Evolutionary conservation across 805 yeast species (phyloP), one percentile per base, ranked within the genome.

Genomic region (Brettanomyces nanus): DNA sequence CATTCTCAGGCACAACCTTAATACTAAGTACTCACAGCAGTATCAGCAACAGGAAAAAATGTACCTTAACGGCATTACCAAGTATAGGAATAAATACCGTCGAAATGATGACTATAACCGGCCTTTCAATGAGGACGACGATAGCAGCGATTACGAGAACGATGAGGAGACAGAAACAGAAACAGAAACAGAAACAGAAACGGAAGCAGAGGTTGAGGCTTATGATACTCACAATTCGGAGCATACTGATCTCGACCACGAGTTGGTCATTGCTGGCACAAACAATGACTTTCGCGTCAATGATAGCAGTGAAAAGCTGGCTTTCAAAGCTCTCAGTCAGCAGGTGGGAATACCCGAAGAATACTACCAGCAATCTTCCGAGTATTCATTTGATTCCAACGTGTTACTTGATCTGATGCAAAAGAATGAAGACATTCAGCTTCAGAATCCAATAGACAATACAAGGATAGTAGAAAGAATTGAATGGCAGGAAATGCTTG

Each of bases 401-500:
- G 61, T 48, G 41, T 36, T 59, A 18, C 38, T 59, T 18, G 62
- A 59, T 21, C 37, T 56, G n/a, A 34, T 58, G 13, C 52, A 58
- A 26, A 54, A 50, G 29, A 47, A 72, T 59, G 61, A 60, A 41
- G 63, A 59, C 37, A 56, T 56, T 19, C 61, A 58, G 31, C 36
- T 59, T 14, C 49, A 53, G 23, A 43, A 52, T 31, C 40, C 54
- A 1, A 48, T 46, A 11, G 58, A 53, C 18, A 57, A 54, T 32
- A 50, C 46, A 3, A 45, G 38, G 11, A 77, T 80, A 6, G 51
- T 77, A 9, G 97, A 87, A 53, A 69, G 97, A 35, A 65, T 89
- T 10, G 95, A 87, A 60, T 92, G 98, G 98, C 97, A 92, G 59
- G 75, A 90, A 0, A 86, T 92, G 95, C 68, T 92, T 35, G 73